phyloP scores from a whole-genome alignment of 1,139 yeast species.

The Fermentozyma sake region DNA sequence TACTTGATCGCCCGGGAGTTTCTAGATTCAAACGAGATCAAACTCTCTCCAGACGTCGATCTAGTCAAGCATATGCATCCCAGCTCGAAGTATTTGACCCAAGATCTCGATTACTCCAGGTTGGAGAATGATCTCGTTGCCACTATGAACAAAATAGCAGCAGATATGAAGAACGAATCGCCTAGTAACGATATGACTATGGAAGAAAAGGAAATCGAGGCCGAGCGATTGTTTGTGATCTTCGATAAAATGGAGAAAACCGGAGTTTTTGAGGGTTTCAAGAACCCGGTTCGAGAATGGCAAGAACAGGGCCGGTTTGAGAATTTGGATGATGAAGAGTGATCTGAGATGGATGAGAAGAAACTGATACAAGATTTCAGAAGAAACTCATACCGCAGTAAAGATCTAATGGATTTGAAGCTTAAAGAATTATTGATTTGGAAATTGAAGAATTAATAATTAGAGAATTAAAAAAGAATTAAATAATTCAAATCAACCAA shows the following conservation, averaged over 20 bases:
- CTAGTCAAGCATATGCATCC: constrained; percentile 12
- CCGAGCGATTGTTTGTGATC: constrained; percentile 45
- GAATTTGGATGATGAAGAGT: constrained; percentile 10
- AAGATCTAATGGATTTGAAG: too few species aligned
- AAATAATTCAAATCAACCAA: too few species aligned
- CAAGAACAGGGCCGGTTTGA: constrained; percentile 32
- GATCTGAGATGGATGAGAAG: constrained; percentile 4
- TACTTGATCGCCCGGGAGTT: constrained; percentile 15
- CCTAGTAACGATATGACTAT: constrained; percentile 27
- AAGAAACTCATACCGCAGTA: too few species aligned
- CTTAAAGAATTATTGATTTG: too few species aligned
- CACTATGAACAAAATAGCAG: too few species aligned
- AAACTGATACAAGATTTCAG: too few species aligned
- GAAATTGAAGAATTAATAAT: too few species aligned
- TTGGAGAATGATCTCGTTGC: too few species aligned
- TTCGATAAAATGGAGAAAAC: constrained; percentile 47
- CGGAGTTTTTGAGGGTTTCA: constrained; percentile 40
- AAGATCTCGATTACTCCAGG: too few species aligned
- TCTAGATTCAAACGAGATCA: constrained; percentile 12
- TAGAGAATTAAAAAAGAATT: too few species aligned
- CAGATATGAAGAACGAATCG: constrained; percentile 1
- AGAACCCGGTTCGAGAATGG: constrained; percentile 38
- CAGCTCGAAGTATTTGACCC: constrained; percentile 9
- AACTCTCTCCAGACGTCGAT: constrained; percentile 15
- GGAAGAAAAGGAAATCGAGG: constrained; percentile 52